Base-by-base conservation (phyloP, 495 filamentous ascomycete species). In the Aspergillus conjunctus region DNA sequence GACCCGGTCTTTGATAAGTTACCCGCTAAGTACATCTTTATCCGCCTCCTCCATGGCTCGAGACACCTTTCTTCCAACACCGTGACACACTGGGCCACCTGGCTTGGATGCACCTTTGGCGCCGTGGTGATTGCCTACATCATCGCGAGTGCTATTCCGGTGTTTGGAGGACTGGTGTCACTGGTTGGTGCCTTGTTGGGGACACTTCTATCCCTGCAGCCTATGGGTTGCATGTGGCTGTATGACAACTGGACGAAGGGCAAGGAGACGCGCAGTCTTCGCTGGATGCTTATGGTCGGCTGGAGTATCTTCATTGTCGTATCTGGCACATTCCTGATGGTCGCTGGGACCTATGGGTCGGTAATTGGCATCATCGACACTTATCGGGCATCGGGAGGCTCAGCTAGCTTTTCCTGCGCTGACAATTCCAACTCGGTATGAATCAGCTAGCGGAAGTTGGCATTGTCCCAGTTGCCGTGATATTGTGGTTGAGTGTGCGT, bases 131-230 rank as follows among this genome's bases (percentile, higher is more conserved):
- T 88, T 31, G 82, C 87, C 8, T 91, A 86, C 77, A 69, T 90
- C 45, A 85, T 91, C 66, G 87, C 88, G 26, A 84, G 87, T 63
- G 83, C 84, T 8, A 88, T 92, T 46, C 89, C 88, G 11, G 83
- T 88, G 66, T 91, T 91, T 68, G 79, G 81, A 63, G 78, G 79
- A 41, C 73, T 91, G 43, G 74, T 91, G 18, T 80, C 80, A 21
- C 79, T 86, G 58, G 77, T 84, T 39, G 86, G 85, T 15, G 79
- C 86, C 4, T 69, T 89, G 37, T 87, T 90, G 58, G 75, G 70
- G 10, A 78, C 71, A 6, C 63, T 74, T 14, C 73, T 75, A 71
- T 77, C 57, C 15, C 77, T 76, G 66, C 77, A 78, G 59, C 76
- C 76, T 7, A 78, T 78, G 75, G 77, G 66, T 0, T 70, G 73